phyloP scores from a whole-genome alignment of 306 rosid species.

The Trifolium fragiferum region DNA sequence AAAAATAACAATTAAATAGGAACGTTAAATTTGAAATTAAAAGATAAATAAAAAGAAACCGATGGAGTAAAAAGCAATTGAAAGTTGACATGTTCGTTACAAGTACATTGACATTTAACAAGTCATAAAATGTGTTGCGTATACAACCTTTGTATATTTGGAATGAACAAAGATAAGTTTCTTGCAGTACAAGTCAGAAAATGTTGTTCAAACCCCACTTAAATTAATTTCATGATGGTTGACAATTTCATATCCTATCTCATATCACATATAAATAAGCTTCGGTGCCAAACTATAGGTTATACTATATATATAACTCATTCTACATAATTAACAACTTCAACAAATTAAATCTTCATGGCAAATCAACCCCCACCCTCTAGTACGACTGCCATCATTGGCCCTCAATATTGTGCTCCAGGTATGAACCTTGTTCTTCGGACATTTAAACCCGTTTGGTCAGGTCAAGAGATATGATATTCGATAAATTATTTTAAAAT shows the following conservation, averaged over 20 bases:
- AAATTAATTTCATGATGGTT: slow-evolving; percentile 1
- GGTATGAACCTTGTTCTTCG: background rate
- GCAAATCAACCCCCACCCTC: background rate
- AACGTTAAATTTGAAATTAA: too few species aligned
- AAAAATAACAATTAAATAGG: too few species aligned
- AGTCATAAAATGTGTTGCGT: background rate
- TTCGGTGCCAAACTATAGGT: background rate
- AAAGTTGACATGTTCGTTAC: too few species aligned
- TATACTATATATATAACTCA: background rate
- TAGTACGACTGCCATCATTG: background rate
- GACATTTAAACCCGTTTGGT: too few species aligned
- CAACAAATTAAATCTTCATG: background rate
- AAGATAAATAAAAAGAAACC: too few species aligned
- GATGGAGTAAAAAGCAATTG: too few species aligned
- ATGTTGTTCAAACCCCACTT: background rate
- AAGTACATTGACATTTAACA: too few species aligned
- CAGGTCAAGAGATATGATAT: too few species aligned
- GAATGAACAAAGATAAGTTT: background rate
- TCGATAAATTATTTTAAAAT: too few species aligned
- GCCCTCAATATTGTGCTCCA: slow-evolving; percentile 5
- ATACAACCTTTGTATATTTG: too few species aligned
- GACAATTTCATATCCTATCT: slow-evolving; percentile 8
- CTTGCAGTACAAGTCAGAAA: background rate
- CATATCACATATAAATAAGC: background rate
- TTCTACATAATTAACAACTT: background rate